These are phyloP conservation scores for Bjerkandera adusta DNA, from an alignment of 1,284 basidiomycete species.

Conservation along the genomic window DNA sequence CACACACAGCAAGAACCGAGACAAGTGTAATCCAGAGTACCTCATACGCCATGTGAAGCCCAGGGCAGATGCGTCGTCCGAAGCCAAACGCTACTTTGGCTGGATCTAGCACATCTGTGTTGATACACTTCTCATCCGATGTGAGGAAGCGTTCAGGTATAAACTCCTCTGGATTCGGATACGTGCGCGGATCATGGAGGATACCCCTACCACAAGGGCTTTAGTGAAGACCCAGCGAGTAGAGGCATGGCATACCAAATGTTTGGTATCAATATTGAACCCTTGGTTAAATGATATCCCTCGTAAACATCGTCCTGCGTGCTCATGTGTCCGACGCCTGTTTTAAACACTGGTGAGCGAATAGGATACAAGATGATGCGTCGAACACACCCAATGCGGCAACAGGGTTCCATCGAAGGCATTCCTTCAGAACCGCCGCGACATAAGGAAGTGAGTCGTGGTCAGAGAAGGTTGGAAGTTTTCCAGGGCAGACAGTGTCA, in stretches of 20 bases:
- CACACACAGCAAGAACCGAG: not conserved
- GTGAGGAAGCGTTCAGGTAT: conserved; percentile 23
- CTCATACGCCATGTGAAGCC: not conserved
- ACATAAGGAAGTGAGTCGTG: conserved; percentile 30
- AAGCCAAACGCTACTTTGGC: not conserved
- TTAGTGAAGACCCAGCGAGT: no score
- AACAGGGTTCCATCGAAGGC: conserved; percentile 33
- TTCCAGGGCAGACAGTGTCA: conserved; percentile 29
- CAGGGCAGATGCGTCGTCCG: conserved; percentile 6
- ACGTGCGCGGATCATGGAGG: conserved; percentile 20
- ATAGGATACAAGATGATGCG: not conserved
- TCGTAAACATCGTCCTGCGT: conserved; percentile 23
- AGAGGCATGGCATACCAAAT: no score
- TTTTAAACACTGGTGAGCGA: not conserved
- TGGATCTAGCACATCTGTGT: not conserved
- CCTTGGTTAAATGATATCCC: conserved; percentile 23
- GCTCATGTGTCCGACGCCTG: conserved; percentile 21
- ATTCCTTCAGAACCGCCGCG: conserved; percentile 31
- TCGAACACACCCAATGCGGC: conserved; percentile 18
- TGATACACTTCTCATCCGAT: not conserved
- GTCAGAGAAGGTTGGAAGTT: conserved; percentile 33
- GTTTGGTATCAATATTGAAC: conserved; percentile 22
- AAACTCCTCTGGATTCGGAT: conserved; percentile 21
- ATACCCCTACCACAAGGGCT: no score
- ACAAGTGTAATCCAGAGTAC: not conserved